Evolutionary conservation across 352 stramenopile species (phyloP), one percentile per base, ranked within the genome.

Genomic region (Globisporangium paroecandrum): DNA sequence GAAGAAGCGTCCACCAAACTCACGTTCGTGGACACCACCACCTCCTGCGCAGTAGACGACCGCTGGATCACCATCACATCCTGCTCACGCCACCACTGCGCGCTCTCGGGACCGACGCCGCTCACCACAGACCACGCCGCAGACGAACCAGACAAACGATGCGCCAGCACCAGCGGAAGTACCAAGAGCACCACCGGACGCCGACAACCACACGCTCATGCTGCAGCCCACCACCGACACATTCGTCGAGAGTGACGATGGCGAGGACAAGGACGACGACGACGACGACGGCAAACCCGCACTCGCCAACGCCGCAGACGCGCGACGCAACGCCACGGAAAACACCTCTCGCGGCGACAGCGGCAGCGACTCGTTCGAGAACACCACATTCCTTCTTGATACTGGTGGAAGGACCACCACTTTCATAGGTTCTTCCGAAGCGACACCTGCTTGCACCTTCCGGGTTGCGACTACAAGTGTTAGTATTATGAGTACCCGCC

Each of bases 11-110:
- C 75, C 65, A 75, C 59, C 55, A 81, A 25, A 34, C 69, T 77
- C 72, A 78, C 69, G 64, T 75, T 78, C 62, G 51, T 73, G 24
- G 58, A 74, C 62, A 78, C 69, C 29, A 62, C 41, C 62, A 76
- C 66, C 65, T 47, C 66, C 36, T 55, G 56, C n/a, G 71, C 67
- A 65, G 72, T 71, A 51, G 64, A 34, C n/a, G 67, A 69, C 41
- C 68, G 63, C 49, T 70, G 69, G 7, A 69, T 56, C 62, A 78
- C 69, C 29, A 62, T 51, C 62, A 76, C 66, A 53, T 47, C 66
- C 36, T 55, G 56, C n/a, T 58, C 55, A 32, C 65, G 58, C 55
- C 70, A 69, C 68, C 68, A 77, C 46, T 56, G 64, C 68, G 65
- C 59, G 46, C 68, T 70, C 46, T 36, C 34, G 27, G 68, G 62